A percentile compares a stretch with the other conserved stretches of the same genome.
phyloP scores from a whole-genome alignment of 768 basidiomycete genomes.

The Vishniacozyma victoriae region DNA sequence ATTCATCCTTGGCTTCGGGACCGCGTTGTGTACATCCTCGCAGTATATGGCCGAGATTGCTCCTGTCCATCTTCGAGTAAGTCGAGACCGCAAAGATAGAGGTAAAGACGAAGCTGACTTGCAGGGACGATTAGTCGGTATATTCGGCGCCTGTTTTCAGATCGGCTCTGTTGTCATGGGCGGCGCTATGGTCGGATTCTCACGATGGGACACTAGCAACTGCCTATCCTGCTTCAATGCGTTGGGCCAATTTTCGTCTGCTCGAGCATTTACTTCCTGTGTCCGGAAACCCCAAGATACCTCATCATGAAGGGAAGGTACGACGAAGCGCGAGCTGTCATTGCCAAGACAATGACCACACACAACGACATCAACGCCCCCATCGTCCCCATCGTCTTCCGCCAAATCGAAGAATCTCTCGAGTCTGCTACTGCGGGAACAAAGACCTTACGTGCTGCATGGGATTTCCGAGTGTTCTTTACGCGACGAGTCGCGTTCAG shows the following conservation, averaged over 20 bases:
- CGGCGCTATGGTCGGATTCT: too few relatives aligned
- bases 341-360: constrained; percentile 78
- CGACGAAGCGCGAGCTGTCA: constrained; percentile 58
- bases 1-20: not conserved
- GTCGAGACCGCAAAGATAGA: too few relatives aligned
- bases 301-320: constrained; percentile 48
- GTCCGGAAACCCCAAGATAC: constrained; percentile 6
- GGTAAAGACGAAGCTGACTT: too few relatives aligned
- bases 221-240: too few relatives aligned
- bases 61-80: too few relatives aligned
- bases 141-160: too few relatives aligned
- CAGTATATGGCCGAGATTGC: too few relatives aligned
- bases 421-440: not conserved
- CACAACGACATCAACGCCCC: constrained; percentile 56
- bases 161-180: too few relatives aligned
- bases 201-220: too few relatives aligned
- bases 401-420: constrained; percentile 4
- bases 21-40: not conserved
- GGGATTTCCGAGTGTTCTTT: constrained; percentile 2
- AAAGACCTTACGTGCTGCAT: not conserved
- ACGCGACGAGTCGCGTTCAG: not conserved
- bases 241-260: too few relatives aligned
- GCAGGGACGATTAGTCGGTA: too few relatives aligned
- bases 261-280: constrained; percentile 1
- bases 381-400: constrained; percentile 2